Percentiles rank a stretch among this genome's conserved stretches.
These are phyloP conservation scores for Dictyostelium firmibasis DNA, from an alignment of 78 protist genomes.

Conservation along the genomic window DNA sequence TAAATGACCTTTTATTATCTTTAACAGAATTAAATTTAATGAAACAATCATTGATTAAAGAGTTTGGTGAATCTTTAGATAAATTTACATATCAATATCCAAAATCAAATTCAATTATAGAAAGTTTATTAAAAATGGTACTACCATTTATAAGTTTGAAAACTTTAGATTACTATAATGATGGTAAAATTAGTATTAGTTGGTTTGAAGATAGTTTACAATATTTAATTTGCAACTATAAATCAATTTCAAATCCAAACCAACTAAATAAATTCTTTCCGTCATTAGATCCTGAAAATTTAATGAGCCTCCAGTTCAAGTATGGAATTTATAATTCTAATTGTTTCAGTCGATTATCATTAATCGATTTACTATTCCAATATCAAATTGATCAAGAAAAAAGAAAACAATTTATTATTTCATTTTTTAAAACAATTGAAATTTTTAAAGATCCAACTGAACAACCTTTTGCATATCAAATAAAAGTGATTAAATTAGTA, in stretches of 20 bases:
- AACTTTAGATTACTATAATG: not conserved
- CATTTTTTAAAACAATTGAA: not conserved
- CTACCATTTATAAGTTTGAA: not conserved
- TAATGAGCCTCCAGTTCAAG: not conserved
- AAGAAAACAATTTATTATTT: not conserved
- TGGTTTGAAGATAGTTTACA: not conserved
- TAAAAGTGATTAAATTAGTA: not conserved
- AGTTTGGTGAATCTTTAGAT: not conserved
- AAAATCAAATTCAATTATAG: not conserved
- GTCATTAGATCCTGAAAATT: not conserved
- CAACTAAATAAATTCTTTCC: not conserved
- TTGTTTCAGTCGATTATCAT: not conserved
- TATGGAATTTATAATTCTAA: not conserved
- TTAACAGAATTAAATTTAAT: not conserved
- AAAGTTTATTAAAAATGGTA: not conserved
- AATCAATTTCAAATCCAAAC: not conserved
- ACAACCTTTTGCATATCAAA: not conserved
- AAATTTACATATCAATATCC: not conserved
- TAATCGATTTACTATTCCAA: not conserved
- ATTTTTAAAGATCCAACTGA: not conserved
- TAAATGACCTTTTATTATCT: not conserved
- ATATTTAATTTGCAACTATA: not conserved
- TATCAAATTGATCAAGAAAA: not conserved
- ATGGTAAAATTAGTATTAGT: not conserved
- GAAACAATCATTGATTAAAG: not conserved